Conservation (phyloP, 1,284 basidiomycete genomes). For the Pulveroboletus sp. region DNA sequence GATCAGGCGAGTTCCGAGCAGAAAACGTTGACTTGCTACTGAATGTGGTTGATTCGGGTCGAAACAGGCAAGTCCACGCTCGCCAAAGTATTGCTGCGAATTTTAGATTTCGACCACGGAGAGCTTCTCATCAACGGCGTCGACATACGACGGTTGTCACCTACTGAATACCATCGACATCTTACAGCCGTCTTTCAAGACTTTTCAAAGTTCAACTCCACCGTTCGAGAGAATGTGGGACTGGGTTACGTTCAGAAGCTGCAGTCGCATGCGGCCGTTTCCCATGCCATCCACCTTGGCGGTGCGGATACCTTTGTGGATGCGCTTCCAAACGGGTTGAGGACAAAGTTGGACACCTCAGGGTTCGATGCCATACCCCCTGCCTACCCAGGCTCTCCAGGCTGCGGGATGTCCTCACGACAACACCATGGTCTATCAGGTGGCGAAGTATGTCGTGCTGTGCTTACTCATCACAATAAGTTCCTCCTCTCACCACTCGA, state of each 20-base stretch:
- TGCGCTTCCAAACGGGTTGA: constrained; percentile 59
- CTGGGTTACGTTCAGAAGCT: constrained; percentile 65
- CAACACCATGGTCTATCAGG: constrained; percentile 67
- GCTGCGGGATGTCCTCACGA: constrained; percentile 27
- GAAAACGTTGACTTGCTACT: constrained; percentile 2
- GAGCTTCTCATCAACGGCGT: constrained; percentile 63
- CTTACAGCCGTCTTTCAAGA: constrained; percentile 79
- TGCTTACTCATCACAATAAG: constrained; percentile 18
- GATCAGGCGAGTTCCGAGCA: constrained; percentile 53
- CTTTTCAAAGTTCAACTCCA: constrained; percentile 73
- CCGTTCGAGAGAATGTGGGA: constrained; percentile 75
- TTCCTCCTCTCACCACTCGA: constrained; percentile 12
- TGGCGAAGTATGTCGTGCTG: constrained; percentile 55
- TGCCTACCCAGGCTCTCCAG: constrained; percentile 21
- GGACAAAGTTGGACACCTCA: constrained; percentile 61
- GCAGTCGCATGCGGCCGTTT: constrained; percentile 47
- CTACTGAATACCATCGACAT: constrained; percentile 67
- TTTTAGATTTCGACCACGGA: constrained; percentile 68
- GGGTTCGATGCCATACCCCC: constrained; percentile 53
- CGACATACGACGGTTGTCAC: constrained; percentile 59
- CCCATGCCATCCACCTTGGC: constrained; percentile 59
- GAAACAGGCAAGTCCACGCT: constrained; percentile 74
- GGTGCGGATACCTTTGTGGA: constrained; percentile 61
- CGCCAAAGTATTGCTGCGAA: constrained; percentile 71
- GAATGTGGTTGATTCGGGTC: constrained; percentile 11